These are phyloP conservation scores for Symmetrospora coprosmae DNA, from an alignment of 768 basidiomycete species.

Conservation along the genomic window DNA sequence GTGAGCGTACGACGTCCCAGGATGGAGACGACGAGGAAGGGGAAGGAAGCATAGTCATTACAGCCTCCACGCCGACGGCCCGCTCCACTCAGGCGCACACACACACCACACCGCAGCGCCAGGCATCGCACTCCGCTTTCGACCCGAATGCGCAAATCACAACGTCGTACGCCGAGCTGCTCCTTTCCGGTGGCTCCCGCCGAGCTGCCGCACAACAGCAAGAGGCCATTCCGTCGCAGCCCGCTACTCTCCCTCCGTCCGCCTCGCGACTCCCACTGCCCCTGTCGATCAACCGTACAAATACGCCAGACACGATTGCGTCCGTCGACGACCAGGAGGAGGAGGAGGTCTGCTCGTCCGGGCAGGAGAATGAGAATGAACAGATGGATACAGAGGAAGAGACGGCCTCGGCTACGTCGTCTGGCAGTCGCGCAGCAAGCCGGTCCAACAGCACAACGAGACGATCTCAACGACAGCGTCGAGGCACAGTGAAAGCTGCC, in stretches of 20 bases:
- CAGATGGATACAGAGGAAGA: constrained; percentile 28
- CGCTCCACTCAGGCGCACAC: not conserved
- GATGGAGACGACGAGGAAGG: not conserved
- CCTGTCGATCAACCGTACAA: constrained; percentile 5
- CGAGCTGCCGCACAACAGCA: too few relatives aligned
- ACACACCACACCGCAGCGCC: not conserved
- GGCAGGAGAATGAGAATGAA: constrained; percentile 5
- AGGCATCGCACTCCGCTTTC: too few relatives aligned
- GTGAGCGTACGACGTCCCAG: too few relatives aligned
- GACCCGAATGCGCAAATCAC: too few relatives aligned
- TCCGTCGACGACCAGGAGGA: constrained; percentile 20
- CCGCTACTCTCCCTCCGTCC: not conserved
- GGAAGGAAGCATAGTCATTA: not conserved
- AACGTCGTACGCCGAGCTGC: too few relatives aligned
- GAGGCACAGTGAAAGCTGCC: too few relatives aligned
- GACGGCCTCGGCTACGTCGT: constrained; percentile 14
- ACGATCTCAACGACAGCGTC: too few relatives aligned
- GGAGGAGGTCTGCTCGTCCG: constrained; percentile 1
- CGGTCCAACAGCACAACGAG: too few relatives aligned
- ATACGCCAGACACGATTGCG: constrained; percentile 8
- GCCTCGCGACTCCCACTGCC: not conserved
- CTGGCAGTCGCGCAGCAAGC: not conserved
- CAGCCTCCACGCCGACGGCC: not conserved
- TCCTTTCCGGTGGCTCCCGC: too few relatives aligned
- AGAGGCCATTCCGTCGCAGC: constrained; percentile 8